These are phyloP conservation scores for Didymella arachidicola DNA, from an alignment of 2,329 filamentous ascomycete genomes.

Conservation along the genomic window DNA sequence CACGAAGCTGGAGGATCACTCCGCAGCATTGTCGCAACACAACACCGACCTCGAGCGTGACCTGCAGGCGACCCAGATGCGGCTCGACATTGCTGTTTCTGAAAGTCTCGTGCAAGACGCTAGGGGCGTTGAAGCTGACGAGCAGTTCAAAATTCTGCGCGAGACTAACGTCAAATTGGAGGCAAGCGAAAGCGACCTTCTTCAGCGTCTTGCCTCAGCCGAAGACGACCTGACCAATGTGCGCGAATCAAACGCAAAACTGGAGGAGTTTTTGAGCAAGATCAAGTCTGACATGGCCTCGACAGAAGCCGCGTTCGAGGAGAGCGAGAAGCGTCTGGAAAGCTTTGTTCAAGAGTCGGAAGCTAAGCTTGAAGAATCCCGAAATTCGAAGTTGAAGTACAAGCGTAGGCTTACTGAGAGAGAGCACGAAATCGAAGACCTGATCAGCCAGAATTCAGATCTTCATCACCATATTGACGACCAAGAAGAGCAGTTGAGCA, in stretches of 20 bases:
- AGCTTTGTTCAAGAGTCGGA: slow-evolving; percentile 41
- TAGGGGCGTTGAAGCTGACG: slow-evolving; percentile 36
- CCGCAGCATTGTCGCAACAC: slow-evolving; percentile 8
- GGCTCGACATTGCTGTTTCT: slow-evolving; percentile 34
- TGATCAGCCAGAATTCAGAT: slow-evolving; percentile 40
- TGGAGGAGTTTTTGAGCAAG: slow-evolving; percentile 45
- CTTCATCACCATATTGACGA: slow-evolving; percentile 39
- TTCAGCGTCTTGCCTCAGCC: slow-evolving; percentile 37
- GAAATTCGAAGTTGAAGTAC: slow-evolving; percentile 42
- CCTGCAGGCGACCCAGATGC: slow-evolving; percentile 29
- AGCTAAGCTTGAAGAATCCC: slow-evolving; percentile 39
- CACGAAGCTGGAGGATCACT: slow-evolving; percentile 22
- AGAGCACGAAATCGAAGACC: slow-evolving; percentile 40
- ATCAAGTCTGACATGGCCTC: slow-evolving; percentile 42
- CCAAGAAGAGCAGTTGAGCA: slow-evolving; percentile 35
- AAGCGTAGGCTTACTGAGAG: slow-evolving; percentile 39
- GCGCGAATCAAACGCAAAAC: slow-evolving; percentile 38
- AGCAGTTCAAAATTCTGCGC: slow-evolving; percentile 38
- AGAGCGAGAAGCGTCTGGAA: slow-evolving; percentile 41
- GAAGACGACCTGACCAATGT: slow-evolving; percentile 44
- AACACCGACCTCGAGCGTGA: slow-evolving; percentile 30
- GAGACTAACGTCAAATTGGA: slow-evolving; percentile 38
- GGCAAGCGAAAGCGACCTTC: slow-evolving; percentile 41
- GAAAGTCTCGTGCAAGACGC: slow-evolving; percentile 30
- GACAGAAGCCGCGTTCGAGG: slow-evolving; percentile 42